Percentiles rank a stretch among this genome's conserved stretches.
phyloP scores from a whole-genome alignment of 2,329 filamentous ascomycete genomes.

The Ophiocordyceps camponoti-floridani region DNA sequence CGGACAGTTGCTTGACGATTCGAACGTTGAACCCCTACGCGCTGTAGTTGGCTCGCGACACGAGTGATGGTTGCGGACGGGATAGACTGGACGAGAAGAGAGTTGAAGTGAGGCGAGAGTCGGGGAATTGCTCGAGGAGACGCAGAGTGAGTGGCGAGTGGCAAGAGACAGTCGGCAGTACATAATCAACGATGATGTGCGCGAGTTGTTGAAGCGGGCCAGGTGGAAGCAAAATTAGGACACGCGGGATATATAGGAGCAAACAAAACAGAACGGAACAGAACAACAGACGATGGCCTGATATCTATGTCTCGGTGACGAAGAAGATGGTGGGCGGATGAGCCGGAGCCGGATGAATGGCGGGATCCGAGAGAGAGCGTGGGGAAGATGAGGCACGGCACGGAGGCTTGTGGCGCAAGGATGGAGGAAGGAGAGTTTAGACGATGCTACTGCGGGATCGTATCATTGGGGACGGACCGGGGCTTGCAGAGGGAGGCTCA shows the following conservation, averaged over 20 bases:
- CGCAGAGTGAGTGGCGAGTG: neutral
- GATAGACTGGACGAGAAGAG: neutral
- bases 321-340: neutral
- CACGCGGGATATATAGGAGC: neutral
- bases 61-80: neutral
- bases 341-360: neutral
- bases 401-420: neutral
- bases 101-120: neutral
- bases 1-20: slow-evolving; percentile 58
- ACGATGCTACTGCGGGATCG: slow-evolving; percentile 1
- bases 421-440: neutral
- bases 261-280: neutral
- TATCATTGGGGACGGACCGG: neutral
- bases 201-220: neutral
- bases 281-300: neutral
- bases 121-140: too few species aligned
- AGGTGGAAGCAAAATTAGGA: neutral
- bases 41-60: slow-evolving; percentile 18
- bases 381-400: neutral
- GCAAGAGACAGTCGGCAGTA: neutral
- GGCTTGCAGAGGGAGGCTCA: neutral
- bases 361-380: neutral
- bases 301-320: neutral
- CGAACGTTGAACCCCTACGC: slow-evolving; percentile 69
- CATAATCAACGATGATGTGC: neutral